Base-by-base conservation (phyloP, 495 filamentous ascomycete species). In the Aspergillus sparsus region DNA sequence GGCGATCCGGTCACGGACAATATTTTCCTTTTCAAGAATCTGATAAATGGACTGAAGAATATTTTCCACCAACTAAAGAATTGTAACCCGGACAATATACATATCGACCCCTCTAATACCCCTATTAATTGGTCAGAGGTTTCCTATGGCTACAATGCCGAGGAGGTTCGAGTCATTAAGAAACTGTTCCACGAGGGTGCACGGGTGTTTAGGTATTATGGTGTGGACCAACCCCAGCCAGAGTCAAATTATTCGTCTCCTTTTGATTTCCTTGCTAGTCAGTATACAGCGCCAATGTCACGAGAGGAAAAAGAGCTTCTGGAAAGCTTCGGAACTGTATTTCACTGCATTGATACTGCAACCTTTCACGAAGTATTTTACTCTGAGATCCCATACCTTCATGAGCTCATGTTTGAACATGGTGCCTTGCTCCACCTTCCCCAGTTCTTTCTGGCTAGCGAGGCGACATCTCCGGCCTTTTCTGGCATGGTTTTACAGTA, bases 341-440 rank as follows among this genome's bases (percentile, higher is more conserved):
- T 99, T 68, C 94, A 99, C 68, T 94, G 92, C 74, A 95, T 99
- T 66, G 95, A 99, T 68, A 95, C 94, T 5, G 95, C 95, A 1
- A 97, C 93, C 3, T 99, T 99, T 67, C 91, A 99, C 67, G 95
- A 99, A 74, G 92, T 99, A 27, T 99, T 99, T 72, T 90, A 96
- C 64, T 90, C 91, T 10, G 93, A 98, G 75, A 98, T 99, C 57
- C 93, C 93, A 32, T 90, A 89, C 65, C 85, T 99, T 9, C 97
- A 98, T 69, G 89, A 96, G 49, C 95, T 98, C 82, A 97, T 96
- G 81, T 97, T 98, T 72, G 90, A 97, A 62, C 93, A 99, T 74
- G 90, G 91, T 6, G 89, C 92, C 31, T 81, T 99, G 39, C 82
- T 98, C 31, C 94, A 99, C 69, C 86, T 99, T 27, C 93, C 95